Evolutionary conservation across 2,329 filamentous ascomycete species (phyloP), one percentile per base, ranked within the genome.

Genomic region (Saccharata proteae): DNA sequence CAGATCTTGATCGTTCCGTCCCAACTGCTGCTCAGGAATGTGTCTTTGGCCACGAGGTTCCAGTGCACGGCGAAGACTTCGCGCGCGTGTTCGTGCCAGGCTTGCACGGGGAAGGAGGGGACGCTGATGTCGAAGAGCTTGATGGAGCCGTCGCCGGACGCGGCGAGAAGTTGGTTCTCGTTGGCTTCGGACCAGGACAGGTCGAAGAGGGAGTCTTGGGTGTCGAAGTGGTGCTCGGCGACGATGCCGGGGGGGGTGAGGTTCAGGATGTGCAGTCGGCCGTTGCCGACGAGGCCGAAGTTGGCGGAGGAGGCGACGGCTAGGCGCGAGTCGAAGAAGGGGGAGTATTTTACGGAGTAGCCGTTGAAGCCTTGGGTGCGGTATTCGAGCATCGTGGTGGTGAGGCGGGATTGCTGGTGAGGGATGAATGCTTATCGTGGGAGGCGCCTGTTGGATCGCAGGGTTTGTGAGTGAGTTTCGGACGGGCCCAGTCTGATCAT

Each of bases 331-430:
- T 96, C 90, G 64, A 92, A 93, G 65, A 94, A 98, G 5, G 90
- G 90, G 34, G 88, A 96, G 67, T 96, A 98, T 61, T 94, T 93
- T 58, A 94, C 85, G 44, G 82, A 83, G 61, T 93, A 94, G 48
- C 86, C 86, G 58, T 96, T 93, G 69, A 75, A 96, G 48, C 90
- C 90, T 52, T 83, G 71, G 14, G 90, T 96, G 41, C 82, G 80
- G 62, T 82, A 96, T 61, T 94, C 85, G 46, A 96, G 77, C 85
- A 96, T 94, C 32, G 40, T 62, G 47, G 32, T 17, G 9, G 21
- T 34, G 7, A 11, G 25, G 29, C 16, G 25, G 29, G 18, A 16
- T 25, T 25, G 24, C 15, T 15, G 10, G 16, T 12, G 25, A 14
- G 24, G 8, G 14, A 15, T 21, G 19, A 21, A n/a, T n/a, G n/a